Evolutionary conservation across 2,329 filamentous ascomycete genomes (phyloP).

Genomic region (Penicillium sclerotiorum): DNA sequence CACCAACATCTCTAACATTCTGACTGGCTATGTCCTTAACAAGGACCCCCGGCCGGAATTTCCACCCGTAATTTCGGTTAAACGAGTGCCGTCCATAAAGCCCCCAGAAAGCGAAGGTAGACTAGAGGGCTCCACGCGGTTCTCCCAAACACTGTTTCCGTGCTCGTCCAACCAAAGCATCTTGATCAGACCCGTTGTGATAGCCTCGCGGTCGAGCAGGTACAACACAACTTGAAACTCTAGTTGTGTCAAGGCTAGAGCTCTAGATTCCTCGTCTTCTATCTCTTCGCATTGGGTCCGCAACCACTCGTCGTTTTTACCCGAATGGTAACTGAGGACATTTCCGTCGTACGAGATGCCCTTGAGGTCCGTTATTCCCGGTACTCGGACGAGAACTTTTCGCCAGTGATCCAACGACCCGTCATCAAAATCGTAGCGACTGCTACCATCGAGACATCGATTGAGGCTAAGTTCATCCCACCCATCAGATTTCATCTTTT

Average conservation of each 20-base stretch:
- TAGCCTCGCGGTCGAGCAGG: slow-evolving; percentile 3
- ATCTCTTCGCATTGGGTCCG: slow-evolving; percentile 1
- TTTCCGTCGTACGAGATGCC: neutral
- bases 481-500: slow-evolving; percentile 1
- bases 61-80: slow-evolving; percentile 1
- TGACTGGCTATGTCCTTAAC: neutral
- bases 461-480: slow-evolving; percentile 1
- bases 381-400: slow-evolving; percentile 5
- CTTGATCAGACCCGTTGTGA: slow-evolving; percentile 1
- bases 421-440: slow-evolving; percentile 1
- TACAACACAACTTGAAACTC: slow-evolving; percentile 3
- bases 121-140: slow-evolving; percentile 3
- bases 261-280: slow-evolving; percentile 3
- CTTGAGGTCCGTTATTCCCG: slow-evolving; percentile 1
- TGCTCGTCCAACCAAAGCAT: slow-evolving; percentile 3
- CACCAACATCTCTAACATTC: neutral
- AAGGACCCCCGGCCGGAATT: neutral
- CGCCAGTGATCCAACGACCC: neutral
- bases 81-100: slow-evolving; percentile 1
- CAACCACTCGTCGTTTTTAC: slow-evolving; percentile 1
- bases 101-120: slow-evolving; percentile 2
- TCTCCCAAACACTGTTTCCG: slow-evolving; percentile 3
- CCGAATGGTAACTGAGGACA: slow-evolving; percentile 2
- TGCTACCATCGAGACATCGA: slow-evolving; percentile 3
- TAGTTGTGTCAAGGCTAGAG: slow-evolving; percentile 2